A percentile compares a stretch with the other conserved stretches of the same genome.
phyloP scores from a whole-genome alignment of 106 monocot genomes.

The Dendrobium catenatum region DNA sequence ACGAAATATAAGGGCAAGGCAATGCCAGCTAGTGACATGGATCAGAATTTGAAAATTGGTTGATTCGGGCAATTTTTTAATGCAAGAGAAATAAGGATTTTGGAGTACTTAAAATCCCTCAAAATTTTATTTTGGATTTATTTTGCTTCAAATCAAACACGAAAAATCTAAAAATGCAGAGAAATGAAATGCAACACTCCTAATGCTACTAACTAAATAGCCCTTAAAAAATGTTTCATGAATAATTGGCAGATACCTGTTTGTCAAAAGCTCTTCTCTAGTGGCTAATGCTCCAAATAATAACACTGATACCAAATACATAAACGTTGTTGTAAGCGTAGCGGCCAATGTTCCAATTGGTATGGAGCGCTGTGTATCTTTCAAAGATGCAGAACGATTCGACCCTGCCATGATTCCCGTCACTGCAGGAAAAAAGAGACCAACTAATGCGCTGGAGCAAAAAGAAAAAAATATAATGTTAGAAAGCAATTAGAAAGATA shows the following conservation, averaged over 20 bases:
- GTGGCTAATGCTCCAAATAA: constrained; percentile 88
- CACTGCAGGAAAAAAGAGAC: constrained; percentile 92
- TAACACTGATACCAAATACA: constrained; percentile 75
- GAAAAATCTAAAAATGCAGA: too few species aligned
- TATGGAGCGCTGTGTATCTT: constrained; percentile 93
- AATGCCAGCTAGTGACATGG: too few species aligned
- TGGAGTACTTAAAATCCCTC: too few species aligned
- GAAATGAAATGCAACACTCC: too few species aligned
- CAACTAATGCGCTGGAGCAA: constrained; percentile 81
- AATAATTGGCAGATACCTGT: constrained; percentile 36
- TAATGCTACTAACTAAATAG: neutral
- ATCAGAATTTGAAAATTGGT: too few species aligned
- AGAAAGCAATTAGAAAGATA: constrained; percentile 10
- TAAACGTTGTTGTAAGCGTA: constrained; percentile 55
- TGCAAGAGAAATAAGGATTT: too few species aligned
- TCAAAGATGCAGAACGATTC: constrained; percentile 85
- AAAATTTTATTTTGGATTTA: too few species aligned
- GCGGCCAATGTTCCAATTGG: constrained; percentile 88
- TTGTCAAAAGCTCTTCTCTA: constrained; percentile 83
- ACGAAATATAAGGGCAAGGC: too few species aligned
- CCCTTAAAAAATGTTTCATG: neutral
- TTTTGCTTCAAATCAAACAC: too few species aligned
- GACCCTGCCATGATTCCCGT: constrained; percentile 99
- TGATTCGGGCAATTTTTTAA: too few species aligned
- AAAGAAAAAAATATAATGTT: constrained; percentile 4